Evolutionary conservation across 1,284 basidiomycete species (phyloP), one percentile per base, ranked within the genome.

Genomic region (Austroboletus novae-zelandiae): DNA sequence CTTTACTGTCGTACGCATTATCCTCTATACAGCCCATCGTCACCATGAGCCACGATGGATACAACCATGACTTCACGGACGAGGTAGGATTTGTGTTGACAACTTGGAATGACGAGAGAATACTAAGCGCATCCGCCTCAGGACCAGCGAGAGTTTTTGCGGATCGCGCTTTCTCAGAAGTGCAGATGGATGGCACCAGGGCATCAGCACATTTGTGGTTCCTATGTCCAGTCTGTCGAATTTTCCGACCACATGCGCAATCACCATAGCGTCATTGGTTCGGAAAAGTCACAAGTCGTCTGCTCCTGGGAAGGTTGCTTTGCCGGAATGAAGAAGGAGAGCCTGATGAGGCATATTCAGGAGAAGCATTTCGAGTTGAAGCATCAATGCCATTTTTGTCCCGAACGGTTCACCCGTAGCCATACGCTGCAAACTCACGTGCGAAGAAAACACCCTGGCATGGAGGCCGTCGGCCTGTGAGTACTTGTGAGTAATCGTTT

Each of bases 161-260:
- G 52, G 0, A 0, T n/a, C 4, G 62, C 59, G 20, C 20, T 23
- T 23, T 23, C 1, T 34, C 41, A 65, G 15, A 10, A 5, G 9
- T 68, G 63, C 4, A 30, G 36, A n/a, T 65, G 63, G 63, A 1
- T 10, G 13, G 3, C 13, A 31, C 9, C 30, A 7, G 30, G 9
- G 30, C 11, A 48, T 32, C 4, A 2, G 5, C 31, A 0, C 8
- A 0, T 41, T 17, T 65, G 66, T 18, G 20, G 27, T n/a, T 0
- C 1, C 7, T 2, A n/a, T 6, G 14, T 65, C 15, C 52, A 11
- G 29, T 45, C 46, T 9, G 27, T 43, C 9, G 52, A 48, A 0
- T 57, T 68, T 31, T 7, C 65, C 13, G 62, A 63, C 0, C 64
- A 66, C 51, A 44, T 66, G n/a, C 62, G 64, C n/a, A 13, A 29